These are phyloP conservation scores for Hypomontagnella submonticulosa DNA, from an alignment of 495 filamentous ascomycete species.

Conservation along the genomic window DNA sequence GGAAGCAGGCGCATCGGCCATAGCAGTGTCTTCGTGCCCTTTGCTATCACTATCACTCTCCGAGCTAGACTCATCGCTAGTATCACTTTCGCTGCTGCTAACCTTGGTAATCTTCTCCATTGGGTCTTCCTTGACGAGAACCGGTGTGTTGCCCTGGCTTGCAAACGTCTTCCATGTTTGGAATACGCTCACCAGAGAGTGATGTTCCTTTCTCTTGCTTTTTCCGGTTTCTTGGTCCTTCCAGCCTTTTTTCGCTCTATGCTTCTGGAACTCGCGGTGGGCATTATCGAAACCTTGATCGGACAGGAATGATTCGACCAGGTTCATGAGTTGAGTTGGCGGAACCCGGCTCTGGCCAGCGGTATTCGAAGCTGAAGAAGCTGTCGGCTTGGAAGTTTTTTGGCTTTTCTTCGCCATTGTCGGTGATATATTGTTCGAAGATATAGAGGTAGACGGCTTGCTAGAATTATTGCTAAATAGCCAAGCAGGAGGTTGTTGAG, in stretches of 20 bases:
- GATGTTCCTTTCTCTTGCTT: constrained; percentile 46
- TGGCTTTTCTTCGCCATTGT: constrained; percentile 49
- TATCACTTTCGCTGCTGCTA: constrained; percentile 55
- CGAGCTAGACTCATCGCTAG: constrained; percentile 50
- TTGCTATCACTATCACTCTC: constrained; percentile 51
- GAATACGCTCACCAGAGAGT: constrained; percentile 57
- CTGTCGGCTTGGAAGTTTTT: constrained; percentile 37
- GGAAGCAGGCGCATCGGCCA: constrained; percentile 62
- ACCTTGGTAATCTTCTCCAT: constrained; percentile 52
- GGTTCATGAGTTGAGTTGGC: constrained; percentile 68
- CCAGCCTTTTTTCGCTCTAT: constrained; percentile 62
- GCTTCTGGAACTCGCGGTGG: constrained; percentile 67
- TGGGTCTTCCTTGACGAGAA: constrained; percentile 44
- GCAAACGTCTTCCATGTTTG: constrained; percentile 58
- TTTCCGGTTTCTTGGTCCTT: constrained; percentile 44
- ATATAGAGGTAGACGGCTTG: constrained; percentile 21
- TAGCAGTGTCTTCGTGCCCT: constrained; percentile 66
- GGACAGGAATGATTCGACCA: constrained; percentile 74
- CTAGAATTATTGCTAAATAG: constrained; percentile 58
- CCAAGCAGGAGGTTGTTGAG: constrained; percentile 53
- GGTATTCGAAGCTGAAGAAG: constrained; percentile 23
- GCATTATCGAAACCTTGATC: constrained; percentile 71
- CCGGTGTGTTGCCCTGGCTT: constrained; percentile 45
- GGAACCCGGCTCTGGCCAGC: constrained; percentile 48
- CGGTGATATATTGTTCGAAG: constrained; percentile 10